Evolutionary conservation across 2,329 filamentous ascomycete genomes (phyloP).

Genomic region (Byssochlamys sp.): DNA sequence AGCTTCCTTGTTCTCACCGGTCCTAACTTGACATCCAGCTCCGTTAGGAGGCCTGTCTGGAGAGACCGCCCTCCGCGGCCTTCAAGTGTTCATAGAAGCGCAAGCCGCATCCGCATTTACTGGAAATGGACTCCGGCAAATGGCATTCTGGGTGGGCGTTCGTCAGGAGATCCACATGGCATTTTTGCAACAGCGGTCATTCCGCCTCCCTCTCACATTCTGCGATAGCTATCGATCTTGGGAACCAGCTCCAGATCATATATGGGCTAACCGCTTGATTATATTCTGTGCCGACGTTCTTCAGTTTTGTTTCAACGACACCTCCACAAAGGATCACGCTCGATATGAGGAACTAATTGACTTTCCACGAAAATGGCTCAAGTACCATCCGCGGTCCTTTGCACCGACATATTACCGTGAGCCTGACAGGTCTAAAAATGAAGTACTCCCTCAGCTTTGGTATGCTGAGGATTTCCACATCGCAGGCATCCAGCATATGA

Average conservation of each 20-base stretch:
- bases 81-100: conserved; percentile 3
- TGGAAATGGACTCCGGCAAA: conserved; percentile 25
- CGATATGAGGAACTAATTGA: conserved; percentile 11
- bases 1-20: conserved; percentile 5
- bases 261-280: conserved; percentile 53
- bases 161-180: conserved; percentile 41
- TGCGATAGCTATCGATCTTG: conserved; percentile 45
- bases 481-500: conserved; percentile 13
- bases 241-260: conserved; percentile 41
- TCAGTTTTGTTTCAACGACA: conserved; percentile 48
- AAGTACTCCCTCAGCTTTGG: conserved; percentile 18
- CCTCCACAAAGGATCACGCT: background rate
- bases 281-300: conserved; percentile 55
- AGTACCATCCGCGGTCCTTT: conserved; percentile 12
- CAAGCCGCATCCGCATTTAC: conserved; percentile 2
- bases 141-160: conserved; percentile 36
- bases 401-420: conserved; percentile 14
- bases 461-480: conserved; percentile 17
- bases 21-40: conserved; percentile 6
- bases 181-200: conserved; percentile 30
- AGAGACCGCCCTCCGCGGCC: conserved; percentile 8
- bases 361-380: conserved; percentile 13
- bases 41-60: conserved; percentile 6
- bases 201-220: conserved; percentile 45
- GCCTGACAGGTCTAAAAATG: conserved; percentile 9